These are phyloP conservation scores for Alternaria triticimaculans DNA, from an alignment of 2,329 filamentous ascomycete genomes.

Conservation along the genomic window DNA sequence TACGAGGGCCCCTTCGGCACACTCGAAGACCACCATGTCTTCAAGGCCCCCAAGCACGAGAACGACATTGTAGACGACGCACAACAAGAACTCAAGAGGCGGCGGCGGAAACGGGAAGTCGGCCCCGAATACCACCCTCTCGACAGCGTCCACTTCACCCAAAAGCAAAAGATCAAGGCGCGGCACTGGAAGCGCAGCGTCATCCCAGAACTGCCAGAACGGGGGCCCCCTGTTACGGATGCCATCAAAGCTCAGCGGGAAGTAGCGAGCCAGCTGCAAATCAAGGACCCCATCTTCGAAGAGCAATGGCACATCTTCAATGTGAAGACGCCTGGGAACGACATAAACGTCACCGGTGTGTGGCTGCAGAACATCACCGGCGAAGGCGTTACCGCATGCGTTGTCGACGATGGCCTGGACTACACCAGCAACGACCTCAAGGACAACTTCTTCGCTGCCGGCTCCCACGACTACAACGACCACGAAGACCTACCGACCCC, in stretches of 20 bases:
- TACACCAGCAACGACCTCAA: conserved; percentile 94
- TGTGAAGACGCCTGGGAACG: conserved; percentile 78
- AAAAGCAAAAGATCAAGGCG: conserved; percentile 75
- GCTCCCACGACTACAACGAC: conserved; percentile 97
- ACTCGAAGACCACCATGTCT: conserved; percentile 82
- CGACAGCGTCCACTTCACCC: conserved; percentile 76
- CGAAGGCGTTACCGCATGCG: conserved; percentile 85
- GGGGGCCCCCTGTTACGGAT: conserved; percentile 41
- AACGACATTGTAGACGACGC: conserved; percentile 63
- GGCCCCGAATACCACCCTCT: conserved; percentile 62
- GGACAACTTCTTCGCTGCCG: conserved; percentile 90
- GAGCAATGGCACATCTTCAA: conserved; percentile 98
- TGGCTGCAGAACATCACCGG: conserved; percentile 93
- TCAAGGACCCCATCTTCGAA: conserved; percentile 86
- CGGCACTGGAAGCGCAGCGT: conserved; percentile 65
- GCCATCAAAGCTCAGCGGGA: conserved; percentile 56
- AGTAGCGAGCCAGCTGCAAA: conserved; percentile 67
- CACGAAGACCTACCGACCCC: conserved; percentile 78
- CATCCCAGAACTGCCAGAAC: conserved; percentile 36
- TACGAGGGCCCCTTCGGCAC: conserved; percentile 84
- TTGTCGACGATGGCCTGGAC: conserved; percentile 95
- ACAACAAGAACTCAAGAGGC: conserved; percentile 60
- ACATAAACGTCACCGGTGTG: conserved; percentile 93
- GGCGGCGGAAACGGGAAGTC: conserved; percentile 66
- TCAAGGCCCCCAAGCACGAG: conserved; percentile 68